Percentiles rank a stretch among this genome's conserved stretches.
Conservation (phyloP, 1,139 yeast genomes). For the Nakaseomyces sp. region DNA sequence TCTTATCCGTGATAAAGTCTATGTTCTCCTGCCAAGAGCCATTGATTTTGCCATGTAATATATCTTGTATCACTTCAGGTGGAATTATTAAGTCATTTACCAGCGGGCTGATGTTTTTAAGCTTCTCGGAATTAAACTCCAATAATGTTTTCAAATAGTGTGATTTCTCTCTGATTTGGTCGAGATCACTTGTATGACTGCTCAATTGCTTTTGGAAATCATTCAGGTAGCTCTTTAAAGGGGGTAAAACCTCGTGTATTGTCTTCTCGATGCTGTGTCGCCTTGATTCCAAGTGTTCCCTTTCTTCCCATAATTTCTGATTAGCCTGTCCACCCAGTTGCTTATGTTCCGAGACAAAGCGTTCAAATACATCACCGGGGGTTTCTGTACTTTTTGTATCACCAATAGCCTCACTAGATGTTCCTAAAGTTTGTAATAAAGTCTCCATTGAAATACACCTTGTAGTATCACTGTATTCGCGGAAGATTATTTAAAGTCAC, state of each 20-base stretch:
- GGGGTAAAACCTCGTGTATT: constrained; percentile 21
- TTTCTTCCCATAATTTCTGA: constrained; percentile 9
- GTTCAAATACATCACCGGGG: background rate
- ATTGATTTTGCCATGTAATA: constrained; percentile 42
- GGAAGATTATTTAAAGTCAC: no score
- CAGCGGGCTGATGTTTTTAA: constrained; percentile 57
- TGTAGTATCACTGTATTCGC: no score
- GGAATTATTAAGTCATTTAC: constrained; percentile 69
- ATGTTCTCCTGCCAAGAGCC: constrained; percentile 53
- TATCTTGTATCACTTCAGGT: constrained; percentile 49
- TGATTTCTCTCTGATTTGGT: constrained; percentile 49
- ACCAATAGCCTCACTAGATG: background rate
- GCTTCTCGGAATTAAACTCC: constrained; percentile 40
- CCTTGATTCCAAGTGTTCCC: constrained; percentile 16
- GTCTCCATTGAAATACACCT: constrained; percentile 1
- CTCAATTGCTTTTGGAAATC: constrained; percentile 52
- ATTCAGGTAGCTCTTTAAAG: constrained; percentile 19
- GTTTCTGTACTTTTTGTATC: background rate
- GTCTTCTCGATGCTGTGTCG: constrained; percentile 16
- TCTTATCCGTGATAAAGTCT: constrained; percentile 48
- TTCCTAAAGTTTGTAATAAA: constrained; percentile 2
- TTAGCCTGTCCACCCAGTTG: background rate
- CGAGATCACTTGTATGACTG: constrained; percentile 51
- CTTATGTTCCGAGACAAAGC: constrained; percentile 3
- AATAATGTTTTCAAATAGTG: constrained; percentile 51